A percentile compares a stretch with the other conserved stretches of the same genome.
Evolutionary conservation across 2,329 filamentous ascomycete genomes (phyloP).

Genomic region (Thyridium curvatum): DNA sequence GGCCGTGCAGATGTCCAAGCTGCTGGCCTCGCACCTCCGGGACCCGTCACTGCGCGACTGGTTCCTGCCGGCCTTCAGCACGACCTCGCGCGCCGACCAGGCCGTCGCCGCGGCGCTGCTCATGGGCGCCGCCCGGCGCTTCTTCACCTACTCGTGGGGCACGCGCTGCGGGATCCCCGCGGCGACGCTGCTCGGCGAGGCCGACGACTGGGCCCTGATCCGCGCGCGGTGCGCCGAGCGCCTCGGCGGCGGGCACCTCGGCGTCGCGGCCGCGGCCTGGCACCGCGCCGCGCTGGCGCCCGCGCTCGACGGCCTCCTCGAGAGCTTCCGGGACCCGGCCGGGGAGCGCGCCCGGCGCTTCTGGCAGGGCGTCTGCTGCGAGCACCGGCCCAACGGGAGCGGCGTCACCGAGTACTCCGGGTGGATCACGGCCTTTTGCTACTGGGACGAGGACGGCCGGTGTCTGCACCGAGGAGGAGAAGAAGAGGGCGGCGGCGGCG

Average conservation of each 20-base stretch:
- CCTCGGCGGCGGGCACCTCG: slow-evolving; percentile 6
- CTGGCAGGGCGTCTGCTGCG: slow-evolving; percentile 19
- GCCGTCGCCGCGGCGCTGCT: slow-evolving; percentile 37
- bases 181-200: slow-evolving; percentile 42
- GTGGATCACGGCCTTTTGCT: slow-evolving; percentile 26
- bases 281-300: slow-evolving; percentile 11
- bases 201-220: slow-evolving; percentile 33
- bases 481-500: slow-evolving; percentile 7
- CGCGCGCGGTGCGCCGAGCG: slow-evolving; percentile 7
- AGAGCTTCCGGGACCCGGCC: slow-evolving; percentile 17
- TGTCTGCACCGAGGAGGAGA: slow-evolving; percentile 29
- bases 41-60: slow-evolving; percentile 34
- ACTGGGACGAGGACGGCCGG: slow-evolving; percentile 19
- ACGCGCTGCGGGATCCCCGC: slow-evolving; percentile 41
- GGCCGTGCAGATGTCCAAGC: slow-evolving; percentile 24
- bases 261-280: slow-evolving; percentile 6
- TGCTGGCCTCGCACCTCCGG: slow-evolving; percentile 32
- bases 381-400: slow-evolving; percentile 18
- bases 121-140: slow-evolving; percentile 44
- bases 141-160: slow-evolving; percentile 29
- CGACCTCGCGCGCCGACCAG: slow-evolving; percentile 36
- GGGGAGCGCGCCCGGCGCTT: slow-evolving; percentile 12
- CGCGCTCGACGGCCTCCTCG: slow-evolving; percentile 18
- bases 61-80: slow-evolving; percentile 46
- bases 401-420: slow-evolving; percentile 19